Evolutionary conservation across 106 monocot species (phyloP).

Genomic region (Cymbidium sinense): DNA sequence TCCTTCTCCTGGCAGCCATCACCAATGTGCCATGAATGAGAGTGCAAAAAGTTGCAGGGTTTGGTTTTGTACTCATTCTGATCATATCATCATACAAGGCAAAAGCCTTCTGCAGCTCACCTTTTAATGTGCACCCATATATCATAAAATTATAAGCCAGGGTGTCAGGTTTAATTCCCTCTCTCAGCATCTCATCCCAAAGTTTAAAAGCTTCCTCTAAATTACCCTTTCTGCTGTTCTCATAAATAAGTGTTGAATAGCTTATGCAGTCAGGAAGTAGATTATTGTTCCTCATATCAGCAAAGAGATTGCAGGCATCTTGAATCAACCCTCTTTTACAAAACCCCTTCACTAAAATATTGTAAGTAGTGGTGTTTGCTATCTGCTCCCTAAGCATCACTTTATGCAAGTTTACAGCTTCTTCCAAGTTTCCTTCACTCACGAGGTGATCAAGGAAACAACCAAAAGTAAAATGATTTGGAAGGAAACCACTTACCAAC

Average conservation of each 20-base stretch:
- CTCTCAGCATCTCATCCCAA: constrained; percentile 78
- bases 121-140: constrained; percentile 56
- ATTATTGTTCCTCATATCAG: constrained; percentile 41
- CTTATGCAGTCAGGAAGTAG: constrained; percentile 70
- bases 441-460: constrained; percentile 62
- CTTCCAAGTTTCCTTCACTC: constrained; percentile 44
- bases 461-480: constrained; percentile 65
- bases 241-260: constrained; percentile 71
- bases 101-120: constrained; percentile 48
- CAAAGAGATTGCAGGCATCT: constrained; percentile 44
- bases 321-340: constrained; percentile 49
- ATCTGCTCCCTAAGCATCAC: constrained; percentile 39
- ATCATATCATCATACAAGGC: constrained; percentile 54
- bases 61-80: constrained; percentile 30
- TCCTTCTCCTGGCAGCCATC: constrained; percentile 13
- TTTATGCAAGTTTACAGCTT: constrained; percentile 54
- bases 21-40: constrained; percentile 41
- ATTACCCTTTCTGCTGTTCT: constrained; percentile 50
- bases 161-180: constrained; percentile 57
- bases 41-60: constrained; percentile 38
- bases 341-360: constrained; percentile 69
- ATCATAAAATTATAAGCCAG: constrained; percentile 80
- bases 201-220: constrained; percentile 51
- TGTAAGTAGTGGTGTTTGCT: constrained; percentile 59
- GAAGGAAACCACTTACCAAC: constrained; percentile 37